Evolutionary conservation across 2,329 filamentous ascomycete genomes (phyloP).

Genomic region (Fusarium sp.): DNA sequence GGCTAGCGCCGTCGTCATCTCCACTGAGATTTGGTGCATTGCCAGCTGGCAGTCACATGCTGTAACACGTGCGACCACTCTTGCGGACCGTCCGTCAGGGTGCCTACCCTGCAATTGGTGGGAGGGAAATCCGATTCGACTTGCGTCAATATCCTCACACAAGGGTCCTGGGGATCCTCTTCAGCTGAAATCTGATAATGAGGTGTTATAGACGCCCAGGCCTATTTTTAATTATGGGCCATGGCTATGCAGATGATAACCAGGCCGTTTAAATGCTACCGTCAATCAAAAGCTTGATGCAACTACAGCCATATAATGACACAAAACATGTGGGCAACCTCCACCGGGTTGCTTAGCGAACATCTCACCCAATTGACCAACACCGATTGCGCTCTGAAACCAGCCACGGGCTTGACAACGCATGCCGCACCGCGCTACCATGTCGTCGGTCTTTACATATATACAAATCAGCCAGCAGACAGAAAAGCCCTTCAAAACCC

Average conservation of each 20-base stretch:
- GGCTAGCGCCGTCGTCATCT: slow-evolving; percentile 36
- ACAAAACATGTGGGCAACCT: not conserved
- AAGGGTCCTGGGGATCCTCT: not conserved
- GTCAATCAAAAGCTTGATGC: not conserved
- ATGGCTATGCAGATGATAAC: not conserved
- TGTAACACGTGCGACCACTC: slow-evolving; percentile 38
- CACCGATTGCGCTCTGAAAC: not conserved
- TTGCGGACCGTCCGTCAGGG: not conserved
- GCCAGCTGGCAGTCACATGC: slow-evolving; percentile 48
- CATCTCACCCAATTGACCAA: not conserved
- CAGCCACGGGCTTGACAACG: not conserved
- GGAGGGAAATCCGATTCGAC: not conserved
- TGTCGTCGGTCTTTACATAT: not conserved
- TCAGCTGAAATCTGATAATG: not conserved
- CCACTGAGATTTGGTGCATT: slow-evolving; percentile 31
- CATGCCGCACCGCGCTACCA: not conserved
- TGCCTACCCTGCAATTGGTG: slow-evolving; percentile 31
- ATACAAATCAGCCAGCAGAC: not conserved
- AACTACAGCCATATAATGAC: not conserved
- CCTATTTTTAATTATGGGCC: not conserved
- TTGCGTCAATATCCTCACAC: not conserved
- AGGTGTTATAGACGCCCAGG: not conserved
- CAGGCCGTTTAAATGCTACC: not conserved
- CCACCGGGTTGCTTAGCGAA: not conserved
- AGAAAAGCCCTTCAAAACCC: slow-evolving; percentile 61